A percentile compares a stretch with the other conserved stretches of the same genome.
These are phyloP conservation scores for Boletellus sp. DNA, from an alignment of 768 basidiomycete species.

Conservation along the genomic window DNA sequence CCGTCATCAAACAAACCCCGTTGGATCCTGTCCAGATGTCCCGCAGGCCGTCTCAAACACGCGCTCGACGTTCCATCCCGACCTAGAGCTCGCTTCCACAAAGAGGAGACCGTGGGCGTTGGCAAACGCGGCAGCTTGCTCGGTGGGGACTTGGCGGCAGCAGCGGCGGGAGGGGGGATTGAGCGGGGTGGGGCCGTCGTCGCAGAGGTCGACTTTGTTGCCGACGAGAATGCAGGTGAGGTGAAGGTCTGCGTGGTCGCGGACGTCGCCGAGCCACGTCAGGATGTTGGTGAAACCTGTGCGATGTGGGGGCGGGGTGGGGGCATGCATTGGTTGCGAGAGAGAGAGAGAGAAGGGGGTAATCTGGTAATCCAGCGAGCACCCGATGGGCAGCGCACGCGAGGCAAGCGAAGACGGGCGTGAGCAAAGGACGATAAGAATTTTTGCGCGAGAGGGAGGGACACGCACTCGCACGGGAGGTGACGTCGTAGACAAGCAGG, in stretches of 20 bases:
- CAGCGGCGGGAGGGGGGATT: too few species aligned
- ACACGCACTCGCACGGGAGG: slow-evolving; percentile 70
- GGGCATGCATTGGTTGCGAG: too few species aligned
- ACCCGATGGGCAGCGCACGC: too few species aligned
- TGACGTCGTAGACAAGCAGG: slow-evolving; percentile 91
- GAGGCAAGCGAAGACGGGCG: background rate
- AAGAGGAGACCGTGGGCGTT: slow-evolving; percentile 79
- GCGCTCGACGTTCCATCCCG: slow-evolving; percentile 75
- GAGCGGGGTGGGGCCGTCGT: slow-evolving; percentile 15
- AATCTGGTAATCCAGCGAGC: too few species aligned
- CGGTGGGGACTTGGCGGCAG: slow-evolving; percentile 61
- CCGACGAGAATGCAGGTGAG: slow-evolving; percentile 88
- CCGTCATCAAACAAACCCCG: slow-evolving; percentile 78
- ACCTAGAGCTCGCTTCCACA: slow-evolving; percentile 85
- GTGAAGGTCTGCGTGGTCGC: slow-evolving; percentile 86
- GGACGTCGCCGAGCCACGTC: too few species aligned
- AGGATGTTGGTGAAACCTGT: slow-evolving; percentile 68
- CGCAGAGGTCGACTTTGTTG: slow-evolving; percentile 82
- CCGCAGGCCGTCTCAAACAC: slow-evolving; percentile 39
- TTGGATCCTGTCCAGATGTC: slow-evolving; percentile 78
- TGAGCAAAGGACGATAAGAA: background rate
- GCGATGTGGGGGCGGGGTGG: too few species aligned
- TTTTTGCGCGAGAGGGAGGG: too few species aligned
- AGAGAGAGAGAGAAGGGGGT: too few species aligned
- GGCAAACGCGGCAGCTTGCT: slow-evolving; percentile 73